These are phyloP conservation scores for Fusarium drepaniforme DNA, from an alignment of 2,329 filamentous ascomycete genomes.

Conservation along the genomic window DNA sequence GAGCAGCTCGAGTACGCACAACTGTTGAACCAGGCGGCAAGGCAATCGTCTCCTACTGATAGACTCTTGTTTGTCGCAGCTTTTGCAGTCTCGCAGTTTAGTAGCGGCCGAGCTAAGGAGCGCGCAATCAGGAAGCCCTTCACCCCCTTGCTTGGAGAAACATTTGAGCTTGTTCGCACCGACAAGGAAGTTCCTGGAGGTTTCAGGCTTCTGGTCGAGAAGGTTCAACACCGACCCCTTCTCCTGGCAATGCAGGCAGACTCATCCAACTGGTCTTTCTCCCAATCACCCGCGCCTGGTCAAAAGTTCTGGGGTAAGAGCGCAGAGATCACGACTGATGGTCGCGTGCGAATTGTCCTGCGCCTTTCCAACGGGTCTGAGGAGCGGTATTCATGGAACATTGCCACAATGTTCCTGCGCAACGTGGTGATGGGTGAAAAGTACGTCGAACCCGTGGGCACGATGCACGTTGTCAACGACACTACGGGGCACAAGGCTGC, in stretches of 20 bases:
- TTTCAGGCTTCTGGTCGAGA: slow-evolving; percentile 94
- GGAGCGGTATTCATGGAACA: slow-evolving; percentile 89
- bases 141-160: slow-evolving; percentile 96
- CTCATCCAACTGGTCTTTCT: slow-evolving; percentile 84
- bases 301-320: slow-evolving; percentile 99
- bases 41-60: slow-evolving; percentile 70
- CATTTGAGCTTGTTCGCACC: slow-evolving; percentile 90
- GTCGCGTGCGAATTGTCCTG: slow-evolving; percentile 82
- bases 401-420: slow-evolving; percentile 89
- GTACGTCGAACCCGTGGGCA: slow-evolving; percentile 94
- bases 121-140: slow-evolving; percentile 95
- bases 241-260: slow-evolving; percentile 95
- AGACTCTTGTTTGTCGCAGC: slow-evolving; percentile 88
- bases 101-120: slow-evolving; percentile 85
- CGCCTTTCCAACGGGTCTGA: slow-evolving; percentile 74
- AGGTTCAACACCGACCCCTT: slow-evolving; percentile 92
- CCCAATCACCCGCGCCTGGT: slow-evolving; percentile 87
- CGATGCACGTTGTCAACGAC: slow-evolving; percentile 88
- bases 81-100: slow-evolving; percentile 91
- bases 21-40: slow-evolving; percentile 81
- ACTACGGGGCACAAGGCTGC: slow-evolving; percentile 84
- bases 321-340: slow-evolving; percentile 93
- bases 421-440: slow-evolving; percentile 99
- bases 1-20: slow-evolving; percentile 93
- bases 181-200: slow-evolving; percentile 79